Conservation (phyloP, 768 basidiomycete genomes). For the Leccinum rimulosum region DNA sequence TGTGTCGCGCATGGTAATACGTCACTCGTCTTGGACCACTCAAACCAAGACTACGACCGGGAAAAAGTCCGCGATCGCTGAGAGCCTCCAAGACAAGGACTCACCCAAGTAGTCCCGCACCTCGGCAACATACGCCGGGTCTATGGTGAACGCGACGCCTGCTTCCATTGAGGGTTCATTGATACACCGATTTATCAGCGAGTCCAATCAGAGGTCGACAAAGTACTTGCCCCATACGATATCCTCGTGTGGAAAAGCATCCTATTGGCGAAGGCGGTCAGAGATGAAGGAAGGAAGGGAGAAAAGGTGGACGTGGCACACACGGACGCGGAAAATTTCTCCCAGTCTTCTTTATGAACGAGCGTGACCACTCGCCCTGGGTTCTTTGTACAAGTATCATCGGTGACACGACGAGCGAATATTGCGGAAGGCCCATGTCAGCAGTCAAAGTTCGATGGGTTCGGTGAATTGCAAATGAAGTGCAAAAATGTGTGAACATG, state of each 20-base stretch:
- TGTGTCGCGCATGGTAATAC: constrained; percentile 21
- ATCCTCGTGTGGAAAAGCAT: constrained; percentile 33
- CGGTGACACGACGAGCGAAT: neutral
- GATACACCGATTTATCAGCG: neutral
- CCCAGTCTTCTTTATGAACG: constrained; percentile 88
- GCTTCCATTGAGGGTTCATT: neutral
- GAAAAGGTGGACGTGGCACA: constrained; percentile 14
- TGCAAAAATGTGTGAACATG: neutral
- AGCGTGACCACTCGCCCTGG: constrained; percentile 92
- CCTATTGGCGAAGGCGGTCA: constrained; percentile 11
- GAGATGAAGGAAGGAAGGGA: neutral
- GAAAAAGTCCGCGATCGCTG: neutral
- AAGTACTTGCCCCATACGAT: constrained; percentile 60
- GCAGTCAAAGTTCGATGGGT: neutral
- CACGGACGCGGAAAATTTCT: constrained; percentile 65
- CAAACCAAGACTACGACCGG: neutral
- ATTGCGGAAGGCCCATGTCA: neutral
- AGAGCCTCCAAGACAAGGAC: constrained; percentile 9
- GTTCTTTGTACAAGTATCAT: constrained; percentile 38
- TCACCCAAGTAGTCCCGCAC: constrained; percentile 83
- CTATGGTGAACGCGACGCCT: constrained; percentile 89
- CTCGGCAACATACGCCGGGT: constrained; percentile 68
- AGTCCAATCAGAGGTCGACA: neutral
- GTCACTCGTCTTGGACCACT: neutral
- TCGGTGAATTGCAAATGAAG: neutral